phyloP scores from a whole-genome alignment of 2,329 filamentous ascomycete genomes.

The Fusarium transvaalense region DNA sequence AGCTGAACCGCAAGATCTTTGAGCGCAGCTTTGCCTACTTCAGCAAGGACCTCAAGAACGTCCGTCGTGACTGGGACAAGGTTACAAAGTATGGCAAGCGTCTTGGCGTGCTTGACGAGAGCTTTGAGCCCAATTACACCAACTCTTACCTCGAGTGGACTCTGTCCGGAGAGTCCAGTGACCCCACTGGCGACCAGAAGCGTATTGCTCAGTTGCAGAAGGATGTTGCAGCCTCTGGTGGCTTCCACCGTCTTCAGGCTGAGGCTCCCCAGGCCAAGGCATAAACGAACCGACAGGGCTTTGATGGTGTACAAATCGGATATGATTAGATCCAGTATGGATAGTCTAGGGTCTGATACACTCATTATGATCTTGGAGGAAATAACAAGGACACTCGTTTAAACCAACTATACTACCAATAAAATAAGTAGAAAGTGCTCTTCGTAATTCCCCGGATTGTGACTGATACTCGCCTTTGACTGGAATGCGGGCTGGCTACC shows the following conservation, averaged over 20 bases:
- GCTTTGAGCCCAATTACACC: conserved; percentile 79
- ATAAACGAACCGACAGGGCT: neutral
- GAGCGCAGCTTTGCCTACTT: conserved; percentile 84
- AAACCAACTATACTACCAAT: conserved; percentile 10
- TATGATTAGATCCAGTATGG: conserved; percentile 19
- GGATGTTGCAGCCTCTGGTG: conserved; percentile 72
- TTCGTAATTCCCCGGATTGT: neutral
- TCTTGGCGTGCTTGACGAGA: conserved; percentile 72
- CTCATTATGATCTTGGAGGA: conserved; percentile 27
- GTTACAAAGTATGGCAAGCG: conserved; percentile 82
- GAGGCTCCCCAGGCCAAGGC: conserved; percentile 39
- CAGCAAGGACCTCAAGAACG: conserved; percentile 80
- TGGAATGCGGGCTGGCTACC: conserved; percentile 6
- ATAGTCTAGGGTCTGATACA: conserved; percentile 12
- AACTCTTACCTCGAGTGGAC: conserved; percentile 77
- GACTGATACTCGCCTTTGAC: neutral
- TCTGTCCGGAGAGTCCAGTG: conserved; percentile 72
- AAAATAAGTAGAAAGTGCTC: conserved; percentile 14
- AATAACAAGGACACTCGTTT: conserved; percentile 28
- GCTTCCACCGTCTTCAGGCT: conserved; percentile 66
- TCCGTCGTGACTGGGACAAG: conserved; percentile 80
- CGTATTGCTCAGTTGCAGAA: conserved; percentile 77
- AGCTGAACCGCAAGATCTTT: conserved; percentile 82
- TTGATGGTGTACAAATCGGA: neutral
- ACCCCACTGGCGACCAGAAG: conserved; percentile 81